Percentiles rank a stretch among this genome's conserved stretches.
Conservation (phyloP, 2,329 filamentous ascomycete genomes). For the Penicillium paneum region DNA sequence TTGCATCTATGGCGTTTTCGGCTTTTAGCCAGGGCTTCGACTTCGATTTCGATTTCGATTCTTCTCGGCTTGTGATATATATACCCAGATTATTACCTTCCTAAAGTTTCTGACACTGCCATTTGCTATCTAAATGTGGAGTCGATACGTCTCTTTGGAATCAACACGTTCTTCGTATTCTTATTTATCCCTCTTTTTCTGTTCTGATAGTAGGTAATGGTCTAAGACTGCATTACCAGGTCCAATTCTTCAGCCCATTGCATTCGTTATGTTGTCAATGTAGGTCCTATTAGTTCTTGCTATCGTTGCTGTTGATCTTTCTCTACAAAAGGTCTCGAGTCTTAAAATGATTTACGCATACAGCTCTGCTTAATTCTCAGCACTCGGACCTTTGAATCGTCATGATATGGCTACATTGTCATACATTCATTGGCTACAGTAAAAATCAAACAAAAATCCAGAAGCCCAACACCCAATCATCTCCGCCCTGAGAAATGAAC, state of each 20-base stretch:
- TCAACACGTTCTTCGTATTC: not conserved
- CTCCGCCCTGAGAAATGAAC: not conserved
- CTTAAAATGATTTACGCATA: not conserved
- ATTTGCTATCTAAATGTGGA: not conserved
- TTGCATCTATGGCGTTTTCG: constrained; percentile 10
- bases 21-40: not conserved
- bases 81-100: constrained; percentile 9
- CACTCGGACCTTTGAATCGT: not conserved
- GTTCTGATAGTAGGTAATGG: not conserved
- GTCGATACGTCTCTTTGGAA: not conserved
- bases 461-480: not conserved
- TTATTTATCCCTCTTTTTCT: not conserved
- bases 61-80: constrained; percentile 5
- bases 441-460: not conserved
- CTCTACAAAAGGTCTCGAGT: too few relatives aligned
- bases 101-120: not conserved
- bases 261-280: not conserved
- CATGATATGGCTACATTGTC: not conserved
- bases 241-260: too few relatives aligned
- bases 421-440: not conserved
- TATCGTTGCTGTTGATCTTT: not conserved
- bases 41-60: not conserved
- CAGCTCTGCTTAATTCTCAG: not conserved
- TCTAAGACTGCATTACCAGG: not conserved
- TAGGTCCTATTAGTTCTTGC: not conserved